phyloP scores from a whole-genome alignment of 202 grass and related monocot species.

The Panicum virgatum region DNA sequence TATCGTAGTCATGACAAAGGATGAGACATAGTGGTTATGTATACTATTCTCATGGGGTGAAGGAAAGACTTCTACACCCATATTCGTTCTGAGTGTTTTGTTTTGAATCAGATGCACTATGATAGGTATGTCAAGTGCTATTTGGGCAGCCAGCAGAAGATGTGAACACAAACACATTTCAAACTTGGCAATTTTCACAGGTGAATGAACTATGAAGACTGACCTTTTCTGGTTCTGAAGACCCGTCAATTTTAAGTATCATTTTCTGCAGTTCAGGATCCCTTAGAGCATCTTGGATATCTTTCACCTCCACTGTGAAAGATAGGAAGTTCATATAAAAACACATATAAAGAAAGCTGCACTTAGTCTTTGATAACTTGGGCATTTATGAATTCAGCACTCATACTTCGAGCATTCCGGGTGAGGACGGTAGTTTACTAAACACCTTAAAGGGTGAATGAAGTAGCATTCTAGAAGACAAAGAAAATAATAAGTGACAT shows the following conservation, averaged over 20 bases:
- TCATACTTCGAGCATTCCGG: not conserved
- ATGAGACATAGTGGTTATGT: constrained; percentile 6
- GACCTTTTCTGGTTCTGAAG: constrained; percentile 74
- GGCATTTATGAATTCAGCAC: not conserved
- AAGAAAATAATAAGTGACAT: not conserved
- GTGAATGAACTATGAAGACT: not conserved
- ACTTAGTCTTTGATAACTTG: not conserved
- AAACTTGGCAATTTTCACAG: not conserved
- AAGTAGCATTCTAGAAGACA: not conserved
- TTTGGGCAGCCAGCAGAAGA: not conserved
- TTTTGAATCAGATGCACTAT: constrained; percentile 14
- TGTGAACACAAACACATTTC: not conserved
- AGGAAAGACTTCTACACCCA: not conserved
- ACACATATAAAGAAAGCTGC: not conserved
- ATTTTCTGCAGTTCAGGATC: constrained; percentile 59
- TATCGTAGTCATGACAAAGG: not conserved
- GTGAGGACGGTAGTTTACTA: not conserved
- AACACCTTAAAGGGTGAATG: constrained; percentile 5
- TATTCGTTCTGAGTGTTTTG: not conserved
- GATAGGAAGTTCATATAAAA: constrained; percentile 21
- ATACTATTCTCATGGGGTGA: not conserved
- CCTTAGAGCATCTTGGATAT: constrained; percentile 63
- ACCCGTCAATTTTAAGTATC: constrained; percentile 65
- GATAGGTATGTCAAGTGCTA: not conserved
- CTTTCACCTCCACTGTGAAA: constrained; percentile 56